A percentile compares a stretch with the other conserved stretches of the same genome.
Conservation (phyloP, 345 rosid species). For the Trapa bicornis region DNA sequence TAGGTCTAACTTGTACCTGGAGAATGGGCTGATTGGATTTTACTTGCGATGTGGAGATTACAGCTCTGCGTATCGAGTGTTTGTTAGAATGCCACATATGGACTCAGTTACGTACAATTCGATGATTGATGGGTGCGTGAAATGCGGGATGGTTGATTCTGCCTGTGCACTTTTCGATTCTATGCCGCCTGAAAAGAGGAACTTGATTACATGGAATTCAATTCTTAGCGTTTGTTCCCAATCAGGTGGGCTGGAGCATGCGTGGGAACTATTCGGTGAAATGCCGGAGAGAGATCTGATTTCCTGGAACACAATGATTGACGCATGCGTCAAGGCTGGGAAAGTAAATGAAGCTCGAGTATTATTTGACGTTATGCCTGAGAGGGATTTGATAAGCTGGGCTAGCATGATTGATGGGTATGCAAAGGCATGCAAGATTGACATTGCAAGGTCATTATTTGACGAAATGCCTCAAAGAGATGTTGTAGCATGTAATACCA, state of each 20-base stretch:
- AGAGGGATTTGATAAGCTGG: conserved; percentile 32
- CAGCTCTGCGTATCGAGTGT: conserved; percentile 18
- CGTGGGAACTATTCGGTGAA: conserved; percentile 33
- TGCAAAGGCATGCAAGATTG: conserved; percentile 23
- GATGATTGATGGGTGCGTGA: conserved; percentile 40
- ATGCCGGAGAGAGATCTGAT: conserved; percentile 43
- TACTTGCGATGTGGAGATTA: conserved; percentile 18
- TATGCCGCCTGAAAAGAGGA: conserved; percentile 32
- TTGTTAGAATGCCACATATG: conserved; percentile 21
- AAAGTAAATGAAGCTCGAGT: conserved; percentile 27
- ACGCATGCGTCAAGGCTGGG: conserved; percentile 25
- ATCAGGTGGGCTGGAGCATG: conserved; percentile 22
- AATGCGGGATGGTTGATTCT: conserved; percentile 29
- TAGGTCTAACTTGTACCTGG: conserved; percentile 24
- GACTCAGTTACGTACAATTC: conserved; percentile 39
- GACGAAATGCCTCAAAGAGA: conserved; percentile 30
- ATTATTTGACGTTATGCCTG: conserved; percentile 32
- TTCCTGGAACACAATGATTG: conserved; percentile 39
- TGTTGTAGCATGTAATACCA: conserved; percentile 30
- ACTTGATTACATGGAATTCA: conserved; percentile 55
- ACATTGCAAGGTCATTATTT: conserved; percentile 21
- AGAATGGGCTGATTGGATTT: conserved; percentile 24
- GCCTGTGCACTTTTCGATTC: conserved; percentile 35
- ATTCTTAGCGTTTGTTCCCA: conserved; percentile 42
- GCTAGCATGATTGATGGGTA: conserved; percentile 33